Percentiles rank a stretch among this genome's conserved stretches.
Conservation (phyloP, 2,329 filamentous ascomycete species). For the Talaromyces amestolkiae region DNA sequence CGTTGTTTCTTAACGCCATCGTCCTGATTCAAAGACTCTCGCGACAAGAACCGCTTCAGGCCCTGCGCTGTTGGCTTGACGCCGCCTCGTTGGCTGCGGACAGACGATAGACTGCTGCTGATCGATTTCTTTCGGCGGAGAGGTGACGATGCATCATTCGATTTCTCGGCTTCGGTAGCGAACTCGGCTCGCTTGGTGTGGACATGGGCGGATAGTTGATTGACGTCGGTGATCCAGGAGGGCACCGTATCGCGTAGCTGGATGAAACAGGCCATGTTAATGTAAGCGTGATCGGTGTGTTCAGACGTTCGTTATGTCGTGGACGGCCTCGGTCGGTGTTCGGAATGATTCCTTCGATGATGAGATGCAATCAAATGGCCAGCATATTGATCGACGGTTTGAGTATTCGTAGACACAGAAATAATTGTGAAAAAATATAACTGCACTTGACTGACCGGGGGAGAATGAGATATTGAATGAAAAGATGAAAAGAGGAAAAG, state of each 20-base stretch:
- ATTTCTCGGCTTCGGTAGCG: slow-evolving; percentile 15
- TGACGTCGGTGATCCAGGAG: slow-evolving; percentile 18
- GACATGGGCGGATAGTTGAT: slow-evolving; percentile 15
- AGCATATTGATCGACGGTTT: neutral
- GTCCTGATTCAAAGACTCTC: slow-evolving; percentile 3
- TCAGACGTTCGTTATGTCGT: neutral
- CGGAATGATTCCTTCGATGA: neutral
- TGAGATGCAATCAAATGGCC: neutral
- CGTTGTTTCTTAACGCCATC: slow-evolving; percentile 11
- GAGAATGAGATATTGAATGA: neutral
- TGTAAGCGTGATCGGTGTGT: neutral
- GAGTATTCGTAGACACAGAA: neutral
- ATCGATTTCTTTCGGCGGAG: slow-evolving; percentile 3
- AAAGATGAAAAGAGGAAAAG: neutral
- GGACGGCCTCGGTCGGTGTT: neutral
- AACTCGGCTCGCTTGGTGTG: slow-evolving; percentile 19
- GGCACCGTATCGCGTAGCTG: slow-evolving; percentile 19
- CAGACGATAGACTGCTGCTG: neutral
- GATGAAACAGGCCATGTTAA: slow-evolving; percentile 17
- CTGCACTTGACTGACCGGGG: neutral
- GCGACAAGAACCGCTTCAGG: slow-evolving; percentile 17
- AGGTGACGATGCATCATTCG: neutral
- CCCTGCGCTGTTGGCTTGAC: neutral
- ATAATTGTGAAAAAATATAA: neutral
- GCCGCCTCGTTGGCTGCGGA: neutral